These are phyloP conservation scores for Phialocephala sp. DNA, from an alignment of 2,329 filamentous ascomycete genomes.

Conservation along the genomic window DNA sequence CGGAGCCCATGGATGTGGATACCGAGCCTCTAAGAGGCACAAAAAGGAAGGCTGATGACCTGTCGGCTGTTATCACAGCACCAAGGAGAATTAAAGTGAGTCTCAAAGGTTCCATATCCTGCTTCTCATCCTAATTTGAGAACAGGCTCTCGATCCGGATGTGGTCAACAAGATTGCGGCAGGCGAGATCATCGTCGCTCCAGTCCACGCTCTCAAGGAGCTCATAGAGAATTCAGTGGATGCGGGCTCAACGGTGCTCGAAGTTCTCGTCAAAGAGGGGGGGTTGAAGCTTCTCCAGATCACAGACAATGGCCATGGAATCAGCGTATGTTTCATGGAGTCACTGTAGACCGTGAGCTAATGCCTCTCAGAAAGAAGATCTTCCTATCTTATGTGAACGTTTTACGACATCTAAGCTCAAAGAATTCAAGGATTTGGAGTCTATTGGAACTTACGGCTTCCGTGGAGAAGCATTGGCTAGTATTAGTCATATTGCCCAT, in stretches of 20 bases:
- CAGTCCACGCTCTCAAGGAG: constrained; percentile 94
- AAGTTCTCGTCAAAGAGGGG: constrained; percentile 92
- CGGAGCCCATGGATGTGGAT: constrained; percentile 52
- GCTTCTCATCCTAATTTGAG: constrained; percentile 38
- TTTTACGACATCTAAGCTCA: constrained; percentile 96
- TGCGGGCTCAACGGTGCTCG: constrained; percentile 89
- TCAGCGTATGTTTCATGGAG: constrained; percentile 65
- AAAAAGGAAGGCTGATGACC: constrained; percentile 57
- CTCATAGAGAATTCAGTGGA: constrained; percentile 97
- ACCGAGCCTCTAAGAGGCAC: constrained; percentile 39
- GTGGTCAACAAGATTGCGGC: constrained; percentile 99
- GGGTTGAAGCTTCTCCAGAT: constrained; percentile 95
- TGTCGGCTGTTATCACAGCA: constrained; percentile 44
- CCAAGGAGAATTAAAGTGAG: constrained; percentile 56
- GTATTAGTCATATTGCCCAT: constrained; percentile 98
- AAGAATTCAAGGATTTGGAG: constrained; percentile 88
- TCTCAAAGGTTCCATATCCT: neutral
- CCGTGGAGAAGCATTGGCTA: constrained; percentile 91
- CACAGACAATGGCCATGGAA: constrained; percentile 95
- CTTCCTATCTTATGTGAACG: constrained; percentile 90
- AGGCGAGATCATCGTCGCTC: constrained; percentile 97
- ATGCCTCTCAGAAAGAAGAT: constrained; percentile 75
- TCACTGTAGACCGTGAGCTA: constrained; percentile 10
- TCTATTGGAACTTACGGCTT: constrained; percentile 98
- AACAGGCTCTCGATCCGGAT: constrained; percentile 84